Evolutionary conservation across 345 rosid species (phyloP).

Genomic region (Hypericum perforatum): DNA sequence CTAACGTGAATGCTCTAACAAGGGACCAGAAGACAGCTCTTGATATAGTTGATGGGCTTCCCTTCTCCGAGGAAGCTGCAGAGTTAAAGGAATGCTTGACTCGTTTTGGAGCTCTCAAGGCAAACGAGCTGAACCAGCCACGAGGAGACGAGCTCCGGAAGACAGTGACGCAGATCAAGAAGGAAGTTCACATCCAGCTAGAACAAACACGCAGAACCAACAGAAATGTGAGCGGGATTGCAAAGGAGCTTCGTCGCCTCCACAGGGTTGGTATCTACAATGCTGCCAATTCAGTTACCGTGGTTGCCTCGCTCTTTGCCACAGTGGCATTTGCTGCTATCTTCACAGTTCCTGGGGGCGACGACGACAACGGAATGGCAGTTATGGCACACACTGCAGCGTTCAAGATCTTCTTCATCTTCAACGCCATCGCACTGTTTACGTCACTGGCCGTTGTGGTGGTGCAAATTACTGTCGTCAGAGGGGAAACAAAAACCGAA

Average conservation of each 20-base stretch:
- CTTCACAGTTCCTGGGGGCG: slow-evolving; percentile 81
- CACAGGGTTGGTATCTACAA: slow-evolving; percentile 78
- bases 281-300: slow-evolving; percentile 78
- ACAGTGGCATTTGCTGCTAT: slow-evolving; percentile 91
- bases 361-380: slow-evolving; percentile 44
- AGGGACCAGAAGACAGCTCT: slow-evolving; percentile 72
- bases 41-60: slow-evolving; percentile 78
- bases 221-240: slow-evolving; percentile 67
- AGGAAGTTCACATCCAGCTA: slow-evolving; percentile 70
- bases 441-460: slow-evolving; percentile 84
- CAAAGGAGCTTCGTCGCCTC: slow-evolving; percentile 64
- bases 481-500: slow-evolving; percentile 72
- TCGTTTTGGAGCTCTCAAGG: slow-evolving; percentile 61
- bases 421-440: slow-evolving; percentile 68
- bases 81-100: slow-evolving; percentile 53
- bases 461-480: slow-evolving; percentile 80
- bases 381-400: slow-evolving; percentile 33
- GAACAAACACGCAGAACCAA: slow-evolving; percentile 85
- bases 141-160: slow-evolving; percentile 69
- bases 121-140: slow-evolving; percentile 69
- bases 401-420: slow-evolving; percentile 66
- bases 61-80: slow-evolving; percentile 53
- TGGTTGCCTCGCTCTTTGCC: slow-evolving; percentile 85
- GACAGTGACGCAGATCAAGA: slow-evolving; percentile 71
- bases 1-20: slow-evolving; percentile 68